These are phyloP conservation scores for Escovopsis weberi DNA, from an alignment of 2,329 filamentous ascomycete species.

Conservation along the genomic window DNA sequence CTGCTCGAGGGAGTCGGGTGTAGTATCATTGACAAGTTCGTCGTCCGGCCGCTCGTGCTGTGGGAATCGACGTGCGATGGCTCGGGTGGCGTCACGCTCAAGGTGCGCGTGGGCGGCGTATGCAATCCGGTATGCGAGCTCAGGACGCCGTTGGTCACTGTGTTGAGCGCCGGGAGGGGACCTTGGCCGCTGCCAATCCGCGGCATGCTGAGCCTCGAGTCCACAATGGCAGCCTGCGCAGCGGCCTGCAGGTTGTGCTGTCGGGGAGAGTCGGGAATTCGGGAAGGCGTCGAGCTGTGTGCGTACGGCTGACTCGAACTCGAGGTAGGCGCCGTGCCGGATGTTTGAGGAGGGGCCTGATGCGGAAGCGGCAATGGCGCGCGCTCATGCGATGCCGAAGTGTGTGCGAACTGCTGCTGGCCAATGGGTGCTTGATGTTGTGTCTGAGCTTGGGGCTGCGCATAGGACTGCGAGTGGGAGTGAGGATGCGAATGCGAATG, in stretches of 20 bases:
- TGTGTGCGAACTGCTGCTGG: too few relatives aligned
- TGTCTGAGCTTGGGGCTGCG: too few relatives aligned
- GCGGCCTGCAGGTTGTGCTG: conserved; percentile 30
- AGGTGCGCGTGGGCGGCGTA: conserved; percentile 30
- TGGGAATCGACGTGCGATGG: conserved; percentile 20
- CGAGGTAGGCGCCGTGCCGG: conserved; percentile 11
- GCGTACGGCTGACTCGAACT: conserved; percentile 18
- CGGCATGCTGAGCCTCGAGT: conserved; percentile 20
- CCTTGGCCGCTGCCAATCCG: conserved; percentile 23
- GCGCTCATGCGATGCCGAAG: conserved; percentile 15
- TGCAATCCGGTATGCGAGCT: conserved; percentile 17
- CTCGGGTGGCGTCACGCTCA: conserved; percentile 35
- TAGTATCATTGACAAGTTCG: conserved; percentile 34
- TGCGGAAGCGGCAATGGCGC: conserved; percentile 23
- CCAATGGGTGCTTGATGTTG: too few relatives aligned
- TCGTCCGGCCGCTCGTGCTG: conserved; percentile 19
- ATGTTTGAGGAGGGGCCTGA: conserved; percentile 12
- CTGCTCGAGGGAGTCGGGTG: conserved; percentile 34
- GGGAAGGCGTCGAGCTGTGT: conserved; percentile 21
- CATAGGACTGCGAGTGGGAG: neutral
- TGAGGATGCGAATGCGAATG: conserved; percentile 14
- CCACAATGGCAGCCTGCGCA: conserved; percentile 26
- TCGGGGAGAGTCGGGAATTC: conserved; percentile 23
- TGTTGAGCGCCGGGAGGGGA: conserved; percentile 28
- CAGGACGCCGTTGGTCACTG: conserved; percentile 16